These are phyloP conservation scores for Clavispora phyllophila DNA, from an alignment of 805 yeast genomes.

Conservation along the genomic window DNA sequence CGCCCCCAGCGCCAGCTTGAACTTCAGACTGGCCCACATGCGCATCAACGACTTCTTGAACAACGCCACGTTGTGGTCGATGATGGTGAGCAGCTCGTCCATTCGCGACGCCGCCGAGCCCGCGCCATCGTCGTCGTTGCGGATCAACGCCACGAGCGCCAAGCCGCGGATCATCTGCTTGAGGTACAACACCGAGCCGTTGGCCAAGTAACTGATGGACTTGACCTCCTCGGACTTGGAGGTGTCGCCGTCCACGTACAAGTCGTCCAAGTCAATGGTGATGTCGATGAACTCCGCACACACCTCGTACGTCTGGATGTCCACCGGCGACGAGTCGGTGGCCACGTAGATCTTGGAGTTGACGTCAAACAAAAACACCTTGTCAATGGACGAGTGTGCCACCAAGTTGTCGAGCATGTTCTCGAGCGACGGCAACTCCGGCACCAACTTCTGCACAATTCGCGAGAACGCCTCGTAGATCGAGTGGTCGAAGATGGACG, in stretches of 20 bases:
- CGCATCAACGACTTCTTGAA: slow-evolving; percentile 73
- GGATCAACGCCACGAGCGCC: slow-evolving; percentile 81
- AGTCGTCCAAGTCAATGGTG: slow-evolving; percentile 78
- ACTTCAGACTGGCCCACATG: slow-evolving; percentile 51
- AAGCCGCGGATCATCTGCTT: slow-evolving; percentile 91
- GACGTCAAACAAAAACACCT: slow-evolving; percentile 87
- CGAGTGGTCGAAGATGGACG: slow-evolving; percentile 93
- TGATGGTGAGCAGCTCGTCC: slow-evolving; percentile 52
- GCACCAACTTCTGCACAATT: slow-evolving; percentile 85
- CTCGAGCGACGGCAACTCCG: slow-evolving; percentile 83
- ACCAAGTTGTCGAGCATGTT: slow-evolving; percentile 84
- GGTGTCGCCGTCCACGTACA: slow-evolving; percentile 38
- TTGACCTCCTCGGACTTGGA: slow-evolving; percentile 38
- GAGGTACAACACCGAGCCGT: slow-evolving; percentile 78
- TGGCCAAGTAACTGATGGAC: slow-evolving; percentile 71
- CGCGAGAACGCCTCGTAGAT: slow-evolving; percentile 93
- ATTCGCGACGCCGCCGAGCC: slow-evolving; percentile 17
- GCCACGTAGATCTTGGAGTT: slow-evolving; percentile 93
- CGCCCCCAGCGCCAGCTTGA: slow-evolving; percentile 4
- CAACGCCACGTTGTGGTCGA: slow-evolving; percentile 83
- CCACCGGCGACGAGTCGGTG: slow-evolving; percentile 94
- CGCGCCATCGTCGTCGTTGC: slow-evolving; percentile 47
- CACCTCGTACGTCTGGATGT: slow-evolving; percentile 90
- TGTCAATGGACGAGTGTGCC: slow-evolving; percentile 85
- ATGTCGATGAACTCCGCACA: slow-evolving; percentile 97